These are phyloP conservation scores for Sporothrix phasma DNA, from an alignment of 2,329 filamentous ascomycete species.

Conservation along the genomic window DNA sequence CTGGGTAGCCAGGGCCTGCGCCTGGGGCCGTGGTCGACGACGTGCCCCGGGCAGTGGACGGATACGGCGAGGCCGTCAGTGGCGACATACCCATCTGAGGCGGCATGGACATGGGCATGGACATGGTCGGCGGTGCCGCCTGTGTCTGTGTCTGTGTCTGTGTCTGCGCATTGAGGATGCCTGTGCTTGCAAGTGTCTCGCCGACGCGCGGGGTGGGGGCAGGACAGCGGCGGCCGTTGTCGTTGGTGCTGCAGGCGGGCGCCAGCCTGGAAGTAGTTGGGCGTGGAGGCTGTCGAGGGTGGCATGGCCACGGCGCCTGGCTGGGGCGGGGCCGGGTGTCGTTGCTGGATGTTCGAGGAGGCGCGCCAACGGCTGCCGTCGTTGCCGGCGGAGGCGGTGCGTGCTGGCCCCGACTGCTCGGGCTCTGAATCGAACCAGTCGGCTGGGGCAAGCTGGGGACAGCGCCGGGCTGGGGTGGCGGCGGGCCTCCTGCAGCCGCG, in stretches of 20 bases:
- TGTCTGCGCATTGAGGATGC: background rate
- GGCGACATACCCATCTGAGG: slow-evolving; percentile 44
- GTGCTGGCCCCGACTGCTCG: slow-evolving; percentile 24
- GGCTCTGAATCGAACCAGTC: slow-evolving; percentile 30
- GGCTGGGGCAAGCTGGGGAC: slow-evolving; percentile 34
- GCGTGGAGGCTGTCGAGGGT: slow-evolving; percentile 20
- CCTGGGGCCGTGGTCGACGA: slow-evolving; percentile 29
- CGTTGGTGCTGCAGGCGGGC: slow-evolving; percentile 20
- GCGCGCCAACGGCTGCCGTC: slow-evolving; percentile 18
- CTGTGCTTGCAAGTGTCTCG: slow-evolving; percentile 20
- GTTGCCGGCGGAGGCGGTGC: slow-evolving; percentile 36
- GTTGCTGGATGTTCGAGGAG: slow-evolving; percentile 22
- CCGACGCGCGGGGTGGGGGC: slow-evolving; percentile 21
- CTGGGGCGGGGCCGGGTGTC: slow-evolving; percentile 42
- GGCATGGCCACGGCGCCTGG: slow-evolving; percentile 45
- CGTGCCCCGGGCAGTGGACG: slow-evolving; percentile 35
- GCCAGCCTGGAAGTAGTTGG: slow-evolving; percentile 29
- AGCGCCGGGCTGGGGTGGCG: slow-evolving; percentile 39
- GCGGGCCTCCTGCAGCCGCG: slow-evolving; percentile 26
- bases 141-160: too few relatives aligned
- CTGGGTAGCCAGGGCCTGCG: background rate
- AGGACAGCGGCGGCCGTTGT: slow-evolving; percentile 16
- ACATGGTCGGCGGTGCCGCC: slow-evolving; percentile 7
- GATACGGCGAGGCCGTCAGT: slow-evolving; percentile 30
- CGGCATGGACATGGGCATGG: slow-evolving; percentile 28